Evolutionary conservation across 306 rosid genomes (phyloP), one percentile per base, ranked within the genome.

Genomic region (Prunus campanulata): DNA sequence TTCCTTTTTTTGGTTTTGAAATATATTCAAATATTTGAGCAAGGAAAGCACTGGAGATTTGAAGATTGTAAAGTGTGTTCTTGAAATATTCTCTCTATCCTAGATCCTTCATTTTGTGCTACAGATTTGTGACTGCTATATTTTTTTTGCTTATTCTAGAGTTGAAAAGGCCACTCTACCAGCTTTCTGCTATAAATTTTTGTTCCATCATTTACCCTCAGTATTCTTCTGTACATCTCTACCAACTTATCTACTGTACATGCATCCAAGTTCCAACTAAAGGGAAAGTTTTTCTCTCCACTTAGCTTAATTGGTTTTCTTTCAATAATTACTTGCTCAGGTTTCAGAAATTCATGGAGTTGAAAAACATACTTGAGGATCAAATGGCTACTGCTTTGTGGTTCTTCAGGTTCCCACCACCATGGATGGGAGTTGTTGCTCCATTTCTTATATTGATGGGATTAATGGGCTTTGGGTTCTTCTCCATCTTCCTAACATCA

Each of bases 341-440:
- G 63, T 82, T 83, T 87, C 84, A 55, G 74, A 52, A 55, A 66
- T 77, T 71, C 68, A 83, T 82, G 90, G 82, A 76, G 84, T 80
- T 84, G 82, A 83, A 85, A 85, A 83, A 70, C 81, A 80, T 59
- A 78, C 71, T 72, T 66, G 64, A 63, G 51, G 46, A 84, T 82
- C 82, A 90, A 87, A 93, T 89, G 93, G 86, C 82, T 79, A 66
- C 82, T 66, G 81, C 77, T 85, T 64, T 83, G 57, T 83, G 88
- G 75, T 77, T 82, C 71, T 83, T 88, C 79, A 90, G 83, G 83
- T 83, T 20, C 81, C 84, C 88, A 80, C 79, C 46, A 8, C 83
- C 89, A 74, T 89, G 93, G 95, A 84, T 86, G 68, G 77, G 67
- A 65, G 51, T 77, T 74, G 79, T 85, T 66, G 77, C 87, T 27